Base-by-base conservation (phyloP, 768 basidiomycete species). In the Postia placenta region DNA sequence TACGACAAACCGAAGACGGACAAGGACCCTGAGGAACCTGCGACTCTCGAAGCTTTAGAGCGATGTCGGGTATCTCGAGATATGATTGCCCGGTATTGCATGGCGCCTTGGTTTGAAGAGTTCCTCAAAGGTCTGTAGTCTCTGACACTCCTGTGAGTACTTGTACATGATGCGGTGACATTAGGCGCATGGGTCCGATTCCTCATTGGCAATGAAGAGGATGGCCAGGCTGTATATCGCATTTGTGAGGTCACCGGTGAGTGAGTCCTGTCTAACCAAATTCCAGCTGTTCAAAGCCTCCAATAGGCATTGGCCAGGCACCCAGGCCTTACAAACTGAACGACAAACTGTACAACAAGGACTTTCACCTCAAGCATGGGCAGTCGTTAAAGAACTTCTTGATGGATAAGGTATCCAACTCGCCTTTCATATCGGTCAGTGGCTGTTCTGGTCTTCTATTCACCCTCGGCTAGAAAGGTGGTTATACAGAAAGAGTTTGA, bases 391-490 rank as follows among this genome's bases (percentile, higher is more conserved):
- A 72, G 50, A 51, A 66, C 0, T 92, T 86, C 58, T 64, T 66
- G 3, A 92, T 99, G 85, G 90, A 92, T 61, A 86, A 84, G 56
- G 81, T 95, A 6, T 95, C 92, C 5, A 95, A 97, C 61, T 67
- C 76, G 1, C 49, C 67, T 2, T 84, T 92, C 50, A 69, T 68
- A 11, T 65, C 72, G 53, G 94, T 93, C 42, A 44, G 81, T 74
- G 5, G 12, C 15, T 40, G 11, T 30, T 39, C 11, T 4, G 30
- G 6, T 36, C 33, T 35, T 35, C 33, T n/a, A 35, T n/a, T 9
- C n/a, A 35, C 33, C 11, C 33, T 35, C 27, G 23, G 17, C 33
- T 9, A 35, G n/a, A 3, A 47, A 14, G 14, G 40, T 17, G 11
- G 22, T 39, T 11, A 25, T 56, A 41, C 61, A 92, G 88, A 76